These are phyloP conservation scores for Trypanosoma cruzi DNA, from an alignment of 208 protist genomes.

Conservation along the genomic window DNA sequence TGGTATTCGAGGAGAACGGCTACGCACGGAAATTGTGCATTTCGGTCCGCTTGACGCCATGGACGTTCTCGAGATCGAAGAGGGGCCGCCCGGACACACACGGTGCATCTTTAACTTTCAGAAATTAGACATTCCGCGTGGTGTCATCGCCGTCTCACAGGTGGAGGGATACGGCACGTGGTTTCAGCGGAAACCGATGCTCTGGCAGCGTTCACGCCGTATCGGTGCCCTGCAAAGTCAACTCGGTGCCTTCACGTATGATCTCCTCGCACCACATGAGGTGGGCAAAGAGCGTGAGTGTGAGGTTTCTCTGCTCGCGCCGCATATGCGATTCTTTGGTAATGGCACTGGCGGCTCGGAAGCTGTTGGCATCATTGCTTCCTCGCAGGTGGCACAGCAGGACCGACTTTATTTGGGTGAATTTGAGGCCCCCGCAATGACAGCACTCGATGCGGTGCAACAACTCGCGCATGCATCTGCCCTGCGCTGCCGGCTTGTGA, in stretches of 20 bases:
- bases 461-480: conserved; percentile 76
- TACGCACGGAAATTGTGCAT: conserved; percentile 84
- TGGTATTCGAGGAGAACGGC: conserved; percentile 72
- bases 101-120: conserved; percentile 48
- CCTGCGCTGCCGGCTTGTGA: conserved; percentile 59
- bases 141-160: conserved; percentile 79
- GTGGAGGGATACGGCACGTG: conserved; percentile 86
- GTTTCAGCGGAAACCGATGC: conserved; percentile 90
- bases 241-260: conserved; percentile 76
- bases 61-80: conserved; percentile 48
- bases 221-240: conserved; percentile 83
- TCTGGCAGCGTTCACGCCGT: conserved; percentile 86
- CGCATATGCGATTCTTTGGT: conserved; percentile 58
- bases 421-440: conserved; percentile 85
- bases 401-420: conserved; percentile 77
- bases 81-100: conserved; percentile 26
- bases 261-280: conserved; percentile 37
- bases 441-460: conserved; percentile 79
- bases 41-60: conserved; percentile 73
- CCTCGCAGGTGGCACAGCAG: conserved; percentile 83
- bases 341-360: conserved; percentile 46
- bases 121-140: conserved; percentile 51
- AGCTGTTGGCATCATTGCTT: conserved; percentile 72
- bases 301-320: conserved; percentile 72
- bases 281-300: conserved; percentile 59